Evolutionary conservation across 768 basidiomycete species (phyloP).

Genomic region (Polyporus arcularius): DNA sequence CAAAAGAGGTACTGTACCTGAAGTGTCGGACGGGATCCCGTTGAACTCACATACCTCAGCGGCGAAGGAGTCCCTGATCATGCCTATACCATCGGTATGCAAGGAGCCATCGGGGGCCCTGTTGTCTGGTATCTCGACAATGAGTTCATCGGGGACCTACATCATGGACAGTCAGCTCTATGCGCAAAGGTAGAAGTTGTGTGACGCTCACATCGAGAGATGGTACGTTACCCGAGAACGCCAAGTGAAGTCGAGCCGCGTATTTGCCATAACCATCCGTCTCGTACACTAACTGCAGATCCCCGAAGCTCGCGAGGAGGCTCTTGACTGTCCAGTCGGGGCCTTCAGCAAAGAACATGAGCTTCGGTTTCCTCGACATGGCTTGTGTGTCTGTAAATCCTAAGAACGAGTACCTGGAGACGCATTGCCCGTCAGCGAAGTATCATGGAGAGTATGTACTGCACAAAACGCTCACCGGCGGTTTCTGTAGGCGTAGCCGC

Average conservation of each 20-base stretch:
- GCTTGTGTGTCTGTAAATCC: conserved; percentile 7
- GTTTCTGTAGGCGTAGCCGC: no score
- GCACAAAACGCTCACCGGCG: no score
- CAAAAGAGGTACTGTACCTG: no score
- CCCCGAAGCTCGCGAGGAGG: not conserved
- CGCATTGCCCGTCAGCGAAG: no score
- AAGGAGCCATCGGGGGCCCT: conserved; percentile 5
- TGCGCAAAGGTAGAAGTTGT: no score
- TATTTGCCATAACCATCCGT: conserved; percentile 9
- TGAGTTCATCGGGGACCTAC: not conserved
- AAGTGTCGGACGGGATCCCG: not conserved
- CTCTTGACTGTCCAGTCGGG: not conserved
- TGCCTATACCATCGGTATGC: conserved; percentile 12
- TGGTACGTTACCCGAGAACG: conserved; percentile 6
- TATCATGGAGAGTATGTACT: no score
- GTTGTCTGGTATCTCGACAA: not conserved
- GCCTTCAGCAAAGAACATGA: conserved; percentile 9
- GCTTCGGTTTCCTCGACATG: not conserved
- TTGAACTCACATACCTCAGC: not conserved
- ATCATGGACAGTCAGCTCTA: no score
- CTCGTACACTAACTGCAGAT: not conserved
- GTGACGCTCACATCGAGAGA: conserved; percentile 6
- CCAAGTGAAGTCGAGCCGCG: conserved; percentile 6
- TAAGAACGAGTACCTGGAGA: conserved; percentile 6
- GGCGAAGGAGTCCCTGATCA: conserved; percentile 11